Percentiles rank a stretch among this genome's conserved stretches.
These are phyloP conservation scores for Secale cereale DNA, from an alignment of 176 grass and related monocot genomes.

Conservation along the genomic window DNA sequence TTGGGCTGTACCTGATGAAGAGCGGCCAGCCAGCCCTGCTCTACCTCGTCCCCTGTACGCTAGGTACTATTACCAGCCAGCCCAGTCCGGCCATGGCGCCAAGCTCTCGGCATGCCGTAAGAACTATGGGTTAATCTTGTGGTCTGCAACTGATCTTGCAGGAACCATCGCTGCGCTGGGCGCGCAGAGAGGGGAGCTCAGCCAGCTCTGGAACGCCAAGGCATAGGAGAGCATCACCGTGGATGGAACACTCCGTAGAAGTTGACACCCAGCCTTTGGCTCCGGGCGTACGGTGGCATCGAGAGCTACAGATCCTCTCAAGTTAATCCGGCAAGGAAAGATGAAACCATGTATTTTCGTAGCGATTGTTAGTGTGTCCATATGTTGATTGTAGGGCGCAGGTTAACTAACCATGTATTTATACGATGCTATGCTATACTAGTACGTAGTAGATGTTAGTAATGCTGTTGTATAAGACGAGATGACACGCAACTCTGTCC, in stretches of 20 bases:
- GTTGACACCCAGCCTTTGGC: too few species aligned
- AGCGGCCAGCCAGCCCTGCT: constrained; percentile 92
- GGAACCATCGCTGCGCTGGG: constrained; percentile 52
- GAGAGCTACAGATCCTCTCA: not conserved
- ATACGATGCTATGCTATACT: not conserved
- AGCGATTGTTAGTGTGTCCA: too few species aligned
- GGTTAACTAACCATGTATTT: not conserved
- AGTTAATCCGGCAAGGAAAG: not conserved
- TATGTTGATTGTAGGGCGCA: not conserved
- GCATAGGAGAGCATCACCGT: not conserved
- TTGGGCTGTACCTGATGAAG: constrained; percentile 78
- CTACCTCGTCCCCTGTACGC: constrained; percentile 92
- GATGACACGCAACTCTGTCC: not conserved
- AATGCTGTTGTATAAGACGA: not conserved
- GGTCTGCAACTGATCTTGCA: constrained; percentile 4
- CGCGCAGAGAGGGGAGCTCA: constrained; percentile 66
- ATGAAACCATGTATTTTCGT: too few species aligned
- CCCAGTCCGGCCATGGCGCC: not conserved
- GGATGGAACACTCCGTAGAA: too few species aligned
- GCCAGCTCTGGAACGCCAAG: constrained; percentile 73
- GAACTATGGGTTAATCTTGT: not conserved
- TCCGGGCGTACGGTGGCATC: too few species aligned
- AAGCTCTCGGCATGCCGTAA: not conserved
- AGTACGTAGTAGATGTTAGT: not conserved
- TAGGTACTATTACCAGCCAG: constrained; percentile 61